Conservation (phyloP, 176 grass and related monocot species). For the Tillandsia fasciculata region DNA sequence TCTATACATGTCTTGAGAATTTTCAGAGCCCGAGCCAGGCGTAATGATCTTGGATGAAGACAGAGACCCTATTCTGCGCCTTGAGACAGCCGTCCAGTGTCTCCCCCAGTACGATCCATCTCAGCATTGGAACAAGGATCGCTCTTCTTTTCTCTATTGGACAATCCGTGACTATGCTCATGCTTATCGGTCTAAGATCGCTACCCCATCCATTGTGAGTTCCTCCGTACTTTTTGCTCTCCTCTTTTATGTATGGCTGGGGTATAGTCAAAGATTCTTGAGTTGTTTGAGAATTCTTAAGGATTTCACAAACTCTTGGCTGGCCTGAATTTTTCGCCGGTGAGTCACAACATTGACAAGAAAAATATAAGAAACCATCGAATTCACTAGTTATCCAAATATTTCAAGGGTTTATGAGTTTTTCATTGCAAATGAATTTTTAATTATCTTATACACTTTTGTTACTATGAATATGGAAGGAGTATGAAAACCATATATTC, state of each 20-base stretch:
- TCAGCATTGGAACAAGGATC: constrained; percentile 21
- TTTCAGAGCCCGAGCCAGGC: constrained; percentile 53
- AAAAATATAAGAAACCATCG: no score
- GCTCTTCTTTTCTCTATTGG: constrained; percentile 71
- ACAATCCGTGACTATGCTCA: constrained; percentile 87
- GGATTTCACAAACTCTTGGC: no score
- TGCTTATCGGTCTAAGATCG: constrained; percentile 60
- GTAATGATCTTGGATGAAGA: constrained; percentile 49
- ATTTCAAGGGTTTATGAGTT: no score
- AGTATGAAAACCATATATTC: no score
- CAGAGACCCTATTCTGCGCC: constrained; percentile 48
- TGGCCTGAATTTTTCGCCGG: no score
- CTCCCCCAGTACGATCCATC: constrained; percentile 41
- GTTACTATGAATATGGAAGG: no score
- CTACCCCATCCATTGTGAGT: constrained; percentile 61
- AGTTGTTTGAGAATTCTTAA: no score
- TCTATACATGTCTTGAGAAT: constrained; percentile 5
- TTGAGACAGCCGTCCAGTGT: constrained; percentile 33
- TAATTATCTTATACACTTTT: not conserved
- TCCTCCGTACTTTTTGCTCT: not conserved
- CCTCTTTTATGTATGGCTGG: not conserved
- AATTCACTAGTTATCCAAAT: no score
- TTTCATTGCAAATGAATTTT: not conserved
- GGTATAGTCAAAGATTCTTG: not conserved
- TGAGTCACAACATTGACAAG: no score